Evolutionary conservation across 495 filamentous ascomycete genomes (phyloP).

Genomic region (Podospora pseudopauciseta): DNA sequence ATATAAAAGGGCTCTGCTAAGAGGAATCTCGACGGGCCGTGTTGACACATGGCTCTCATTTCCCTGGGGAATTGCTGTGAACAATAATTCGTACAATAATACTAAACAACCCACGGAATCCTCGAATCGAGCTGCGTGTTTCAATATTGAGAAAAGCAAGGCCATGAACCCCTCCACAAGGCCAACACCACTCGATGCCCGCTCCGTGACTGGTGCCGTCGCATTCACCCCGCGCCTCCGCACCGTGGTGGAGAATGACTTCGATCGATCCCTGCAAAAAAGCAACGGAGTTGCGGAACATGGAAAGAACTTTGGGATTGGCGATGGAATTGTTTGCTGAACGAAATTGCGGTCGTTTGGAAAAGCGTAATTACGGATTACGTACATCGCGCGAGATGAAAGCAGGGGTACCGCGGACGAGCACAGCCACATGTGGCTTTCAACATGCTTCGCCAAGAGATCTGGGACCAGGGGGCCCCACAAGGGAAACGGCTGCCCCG

Average conservation of each 20-base stretch:
- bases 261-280: slow-evolving; percentile 2
- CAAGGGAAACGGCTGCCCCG: not conserved
- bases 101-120: not conserved
- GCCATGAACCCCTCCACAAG: not conserved
- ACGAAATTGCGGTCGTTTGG: not conserved
- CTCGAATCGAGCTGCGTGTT: not conserved
- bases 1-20: not conserved
- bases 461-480: not conserved
- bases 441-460: not conserved
- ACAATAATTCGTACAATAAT: not conserved
- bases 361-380: not conserved
- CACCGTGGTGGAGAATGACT: not conserved
- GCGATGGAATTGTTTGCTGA: not conserved
- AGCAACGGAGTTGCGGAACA: not conserved
- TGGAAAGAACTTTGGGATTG: not conserved
- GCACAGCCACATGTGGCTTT: not conserved
- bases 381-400: not conserved
- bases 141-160: not conserved
- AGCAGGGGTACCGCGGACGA: not conserved
- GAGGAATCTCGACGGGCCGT: not conserved
- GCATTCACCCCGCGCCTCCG: slow-evolving; percentile 7
- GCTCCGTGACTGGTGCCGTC: not conserved
- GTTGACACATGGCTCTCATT: slow-evolving; percentile 1
- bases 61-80: not conserved
- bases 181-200: not conserved